Evolutionary conservation across 495 filamentous ascomycete genomes (phyloP).

Genomic region (Glarea lozoyensis): DNA sequence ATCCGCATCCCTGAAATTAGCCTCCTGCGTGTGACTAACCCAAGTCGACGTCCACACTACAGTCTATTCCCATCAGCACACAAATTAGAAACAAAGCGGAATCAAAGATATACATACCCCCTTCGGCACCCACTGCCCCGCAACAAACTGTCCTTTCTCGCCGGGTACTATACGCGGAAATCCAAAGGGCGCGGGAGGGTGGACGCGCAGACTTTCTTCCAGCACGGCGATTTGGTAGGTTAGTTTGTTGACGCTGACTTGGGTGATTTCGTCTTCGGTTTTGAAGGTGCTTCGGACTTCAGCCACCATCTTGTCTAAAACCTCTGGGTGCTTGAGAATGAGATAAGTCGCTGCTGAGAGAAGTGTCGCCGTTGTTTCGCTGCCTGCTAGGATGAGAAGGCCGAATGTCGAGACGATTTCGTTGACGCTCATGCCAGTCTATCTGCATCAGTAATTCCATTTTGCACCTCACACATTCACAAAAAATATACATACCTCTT

Average conservation of each 20-base stretch:
- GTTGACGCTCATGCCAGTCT: background rate
- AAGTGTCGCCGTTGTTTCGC: constrained; percentile 52
- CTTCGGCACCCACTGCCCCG: background rate
- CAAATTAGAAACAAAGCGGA: background rate
- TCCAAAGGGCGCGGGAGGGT: constrained; percentile 50
- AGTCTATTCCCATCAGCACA: background rate
- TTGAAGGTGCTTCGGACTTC: constrained; percentile 47
- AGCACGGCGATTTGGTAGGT: constrained; percentile 47
- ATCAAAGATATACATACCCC: background rate
- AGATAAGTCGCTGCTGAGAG: constrained; percentile 43
- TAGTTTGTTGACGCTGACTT: constrained; percentile 32
- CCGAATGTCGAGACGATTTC: background rate
- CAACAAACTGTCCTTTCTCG: background rate
- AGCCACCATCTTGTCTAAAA: constrained; percentile 30
- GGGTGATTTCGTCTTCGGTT: constrained; percentile 41
- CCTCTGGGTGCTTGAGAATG: constrained; percentile 35
- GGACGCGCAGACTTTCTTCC: constrained; percentile 61
- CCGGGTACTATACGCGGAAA: constrained; percentile 36
- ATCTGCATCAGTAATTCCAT: background rate
- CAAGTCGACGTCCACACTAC: constrained; percentile 12
- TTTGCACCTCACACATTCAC: background rate
- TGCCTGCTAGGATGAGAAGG: constrained; percentile 36
- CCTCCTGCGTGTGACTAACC: constrained; percentile 21
- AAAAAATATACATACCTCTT: background rate
- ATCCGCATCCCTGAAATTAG: constrained; percentile 27